A percentile compares a stretch with the other conserved stretches of the same genome.
phyloP scores from a whole-genome alignment of 306 rosid species.

The Cicer arietinum region DNA sequence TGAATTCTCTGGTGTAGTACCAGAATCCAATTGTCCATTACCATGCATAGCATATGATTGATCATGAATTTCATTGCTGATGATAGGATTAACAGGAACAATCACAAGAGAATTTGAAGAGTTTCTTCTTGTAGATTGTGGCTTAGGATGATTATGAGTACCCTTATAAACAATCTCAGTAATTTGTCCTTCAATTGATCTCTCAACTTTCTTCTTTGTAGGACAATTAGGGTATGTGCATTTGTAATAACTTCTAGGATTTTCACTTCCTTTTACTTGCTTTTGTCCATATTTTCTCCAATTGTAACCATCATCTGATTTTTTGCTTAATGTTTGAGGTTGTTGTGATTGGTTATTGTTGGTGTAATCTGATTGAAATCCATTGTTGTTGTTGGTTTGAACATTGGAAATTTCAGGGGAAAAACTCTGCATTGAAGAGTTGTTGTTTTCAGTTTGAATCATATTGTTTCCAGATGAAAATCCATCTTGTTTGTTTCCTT shows the following conservation, averaged over 20 bases:
- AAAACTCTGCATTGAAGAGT: slow-evolving; percentile 56
- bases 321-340: slow-evolving; percentile 57
- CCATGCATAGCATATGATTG: slow-evolving; percentile 65
- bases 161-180: slow-evolving; percentile 95
- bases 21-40: slow-evolving; percentile 69
- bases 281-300: slow-evolving; percentile 98
- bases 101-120: slow-evolving; percentile 54
- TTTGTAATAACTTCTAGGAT: slow-evolving; percentile 92
- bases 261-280: slow-evolving; percentile 92
- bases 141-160: slow-evolving; percentile 86
- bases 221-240: slow-evolving; percentile 94
- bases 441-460: slow-evolving; percentile 59
- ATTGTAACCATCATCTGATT: slow-evolving; percentile 86
- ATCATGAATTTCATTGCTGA: slow-evolving; percentile 54
- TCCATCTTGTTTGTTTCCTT: slow-evolving; percentile 54
- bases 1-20: slow-evolving; percentile 83
- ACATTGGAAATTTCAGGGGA: slow-evolving; percentile 60
- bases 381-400: slow-evolving; percentile 50
- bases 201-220: slow-evolving; percentile 91
- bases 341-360: slow-evolving; percentile 50
- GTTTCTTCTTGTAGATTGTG: slow-evolving; percentile 71
- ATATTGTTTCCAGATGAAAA: slow-evolving; percentile 40
- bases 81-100: slow-evolving; percentile 48
- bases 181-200: slow-evolving; percentile 86
- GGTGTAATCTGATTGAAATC: slow-evolving; percentile 51